Percentiles rank a stretch among this genome's conserved stretches.
Conservation (phyloP, 1,284 basidiomycete genomes). For the Cutaneotrichosporon arboriforme region DNA sequence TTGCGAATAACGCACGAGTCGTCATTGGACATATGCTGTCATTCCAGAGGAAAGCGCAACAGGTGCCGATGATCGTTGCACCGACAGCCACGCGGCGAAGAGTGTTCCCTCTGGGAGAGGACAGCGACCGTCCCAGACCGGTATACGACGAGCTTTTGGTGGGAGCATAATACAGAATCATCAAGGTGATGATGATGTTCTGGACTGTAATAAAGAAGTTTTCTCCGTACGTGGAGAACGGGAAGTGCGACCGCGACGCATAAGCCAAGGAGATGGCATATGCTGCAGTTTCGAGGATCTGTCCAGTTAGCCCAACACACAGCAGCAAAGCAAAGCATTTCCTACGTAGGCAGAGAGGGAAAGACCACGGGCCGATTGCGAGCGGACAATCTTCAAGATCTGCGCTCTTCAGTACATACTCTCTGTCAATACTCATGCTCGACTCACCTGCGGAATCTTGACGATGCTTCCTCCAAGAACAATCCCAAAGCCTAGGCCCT, state of each 20-base stretch:
- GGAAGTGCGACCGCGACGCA: constrained; percentile 72
- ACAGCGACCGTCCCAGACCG: constrained; percentile 9
- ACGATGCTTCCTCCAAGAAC: constrained; percentile 87
- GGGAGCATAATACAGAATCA: constrained; percentile 60
- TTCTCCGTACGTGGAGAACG: constrained; percentile 93
- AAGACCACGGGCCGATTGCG: constrained; percentile 73
- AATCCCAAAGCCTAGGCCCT: constrained; percentile 85
- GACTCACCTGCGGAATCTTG: constrained; percentile 79
- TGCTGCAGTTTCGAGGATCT: constrained; percentile 68
- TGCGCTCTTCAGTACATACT: too few relatives aligned
- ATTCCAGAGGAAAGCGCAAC: constrained; percentile 53
- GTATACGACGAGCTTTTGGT: constrained; percentile 6
- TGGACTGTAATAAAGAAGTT: constrained; percentile 82
- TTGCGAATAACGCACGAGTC: constrained; percentile 27
- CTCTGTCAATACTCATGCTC: too few relatives aligned
- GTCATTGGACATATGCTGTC: constrained; percentile 34
- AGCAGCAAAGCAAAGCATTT: not conserved
- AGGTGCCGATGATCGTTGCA: constrained; percentile 48
- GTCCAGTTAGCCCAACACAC: not conserved
- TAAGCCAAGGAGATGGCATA: constrained; percentile 86
- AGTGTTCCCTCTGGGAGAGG: not conserved
- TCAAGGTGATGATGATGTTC: constrained; percentile 72
- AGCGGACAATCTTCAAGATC: constrained; percentile 53
- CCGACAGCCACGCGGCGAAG: constrained; percentile 26
- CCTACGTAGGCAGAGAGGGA: constrained; percentile 67